Evolutionary conservation across 1,284 basidiomycete genomes (phyloP).

Genomic region (Papiliotrema laurentii): DNA sequence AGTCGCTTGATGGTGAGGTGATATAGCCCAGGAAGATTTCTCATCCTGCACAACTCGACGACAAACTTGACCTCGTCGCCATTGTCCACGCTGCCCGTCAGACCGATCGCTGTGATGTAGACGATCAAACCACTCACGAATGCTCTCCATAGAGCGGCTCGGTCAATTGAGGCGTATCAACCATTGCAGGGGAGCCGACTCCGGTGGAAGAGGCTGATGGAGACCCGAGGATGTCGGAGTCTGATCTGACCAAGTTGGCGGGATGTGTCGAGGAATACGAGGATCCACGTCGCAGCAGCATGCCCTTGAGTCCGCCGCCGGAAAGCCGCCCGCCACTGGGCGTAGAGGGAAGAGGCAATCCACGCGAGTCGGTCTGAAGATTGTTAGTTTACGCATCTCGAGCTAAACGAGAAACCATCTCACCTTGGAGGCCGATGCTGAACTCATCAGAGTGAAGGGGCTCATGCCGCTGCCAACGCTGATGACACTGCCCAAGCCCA

Average conservation of each 20-base stretch:
- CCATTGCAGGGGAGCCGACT: constrained; percentile 26
- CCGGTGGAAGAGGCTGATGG: constrained; percentile 41
- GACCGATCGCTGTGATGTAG: not conserved
- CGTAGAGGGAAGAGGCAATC: constrained; percentile 69
- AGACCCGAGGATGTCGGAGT: constrained; percentile 42
- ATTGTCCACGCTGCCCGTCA: constrained; percentile 58
- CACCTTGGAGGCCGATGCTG: constrained; percentile 74
- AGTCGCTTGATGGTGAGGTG: constrained; percentile 83
- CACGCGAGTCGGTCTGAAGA: constrained; percentile 76
- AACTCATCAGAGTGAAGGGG: constrained; percentile 70
- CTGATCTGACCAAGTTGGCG: constrained; percentile 24
- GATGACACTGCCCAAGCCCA: constrained; percentile 41
- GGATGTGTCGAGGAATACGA: constrained; percentile 59
- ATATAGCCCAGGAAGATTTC: constrained; percentile 79
- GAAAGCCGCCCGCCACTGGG: constrained; percentile 54
- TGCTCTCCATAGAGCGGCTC: constrained; percentile 73
- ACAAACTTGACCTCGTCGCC: constrained; percentile 92
- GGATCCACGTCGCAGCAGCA: constrained; percentile 79
- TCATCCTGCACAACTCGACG: constrained; percentile 81
- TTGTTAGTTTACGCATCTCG: constrained; percentile 4
- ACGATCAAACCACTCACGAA: constrained; percentile 19
- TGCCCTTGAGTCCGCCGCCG: constrained; percentile 70
- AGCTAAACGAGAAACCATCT: constrained; percentile 39
- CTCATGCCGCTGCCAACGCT: constrained; percentile 56
- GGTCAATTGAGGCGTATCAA: constrained; percentile 15